These are phyloP conservation scores for Komagataella kurtzmanii DNA, from an alignment of 805 yeast species.

Conservation along the genomic window DNA sequence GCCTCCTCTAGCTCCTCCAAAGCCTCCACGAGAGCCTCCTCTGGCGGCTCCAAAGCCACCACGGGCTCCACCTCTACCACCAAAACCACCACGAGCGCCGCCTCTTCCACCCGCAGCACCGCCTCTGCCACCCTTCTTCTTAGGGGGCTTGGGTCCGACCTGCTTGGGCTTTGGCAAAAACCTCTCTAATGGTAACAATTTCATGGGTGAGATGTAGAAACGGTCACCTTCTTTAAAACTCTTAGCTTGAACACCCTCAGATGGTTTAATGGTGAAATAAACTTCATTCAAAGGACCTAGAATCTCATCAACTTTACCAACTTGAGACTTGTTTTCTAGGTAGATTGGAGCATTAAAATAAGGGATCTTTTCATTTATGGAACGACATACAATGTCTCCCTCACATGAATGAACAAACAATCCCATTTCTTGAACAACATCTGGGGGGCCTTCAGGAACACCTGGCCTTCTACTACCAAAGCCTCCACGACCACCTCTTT, in stretches of 20 bases:
- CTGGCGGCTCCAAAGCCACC: slow-evolving; percentile 22
- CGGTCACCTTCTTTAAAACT: slow-evolving; percentile 94
- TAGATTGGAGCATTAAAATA: slow-evolving; percentile 98
- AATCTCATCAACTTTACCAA: slow-evolving; percentile 97
- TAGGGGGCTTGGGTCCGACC: slow-evolving; percentile 70
- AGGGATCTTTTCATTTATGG: slow-evolving; percentile 88
- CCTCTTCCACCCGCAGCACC: slow-evolving; percentile 32
- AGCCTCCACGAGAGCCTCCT: slow-evolving; percentile 31
- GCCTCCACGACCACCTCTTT: slow-evolving; percentile 49
- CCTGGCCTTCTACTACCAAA: slow-evolving; percentile 48
- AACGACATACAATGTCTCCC: slow-evolving; percentile 93
- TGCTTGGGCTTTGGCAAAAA: slow-evolving; percentile 93
- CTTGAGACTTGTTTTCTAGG: slow-evolving; percentile 88
- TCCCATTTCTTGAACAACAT: slow-evolving; percentile 90
- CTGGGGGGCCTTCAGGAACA: slow-evolving; percentile 89
- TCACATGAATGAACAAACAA: slow-evolving; percentile 84
- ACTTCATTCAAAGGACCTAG: slow-evolving; percentile 96
- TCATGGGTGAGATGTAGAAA: slow-evolving; percentile 90
- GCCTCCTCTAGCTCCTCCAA: slow-evolving; percentile 33
- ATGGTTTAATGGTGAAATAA: slow-evolving; percentile 91
- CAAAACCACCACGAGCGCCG: slow-evolving; percentile 23
- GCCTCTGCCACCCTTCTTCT: slow-evolving; percentile 49
- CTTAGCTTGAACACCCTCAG: slow-evolving; percentile 90
- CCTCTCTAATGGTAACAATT: slow-evolving; percentile 89
- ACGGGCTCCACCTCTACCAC: slow-evolving; percentile 29